Evolutionary conservation across 208 protist genomes (phyloP), one percentile per base, ranked within the genome.

Genomic region (Vickermania ingenoplastis): DNA sequence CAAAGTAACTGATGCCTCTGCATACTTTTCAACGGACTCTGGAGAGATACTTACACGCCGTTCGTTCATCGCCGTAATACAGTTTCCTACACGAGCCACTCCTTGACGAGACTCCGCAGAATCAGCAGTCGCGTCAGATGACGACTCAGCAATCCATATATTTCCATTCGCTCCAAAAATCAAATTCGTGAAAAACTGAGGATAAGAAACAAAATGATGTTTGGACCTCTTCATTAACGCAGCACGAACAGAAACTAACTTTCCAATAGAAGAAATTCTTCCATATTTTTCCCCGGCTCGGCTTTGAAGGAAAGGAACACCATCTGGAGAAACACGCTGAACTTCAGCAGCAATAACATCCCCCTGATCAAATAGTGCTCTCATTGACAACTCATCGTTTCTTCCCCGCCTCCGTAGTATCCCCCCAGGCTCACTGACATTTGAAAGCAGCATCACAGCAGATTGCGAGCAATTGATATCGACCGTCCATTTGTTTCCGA

Each of bases 341-440:
- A 99, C 97, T 67, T 99, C 97, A 2, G 96, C 94, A 26, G 80
- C 79, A 49, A 97, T 73, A 2, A 97, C 28, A 79, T 99, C 97
- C 49, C 94, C 82, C 57, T 99, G 95, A 25, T 91, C 88, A 84
- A 98, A 99, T 28, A 98, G 79, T 26, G 82, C 69, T 4, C 96
- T 79, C 97, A 99, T 98, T 14, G 89, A 78, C 0, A 98, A 71
- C 71, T 97, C 91, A 79, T 98, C 96, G 23, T 81, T 79, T 24
- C 80, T 68, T 0, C 89, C 97, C 28, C 92, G 79, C 3, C 94
- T 79, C 21, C 97, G 79, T 21, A 97, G 80, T 41, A 97, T 97
- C 24, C 97, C 97, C 13, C 97, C 97, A 0, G 98, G 98, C 50
- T 99, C 80, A 30, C 97, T 98, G 13, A 99, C 97, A 31, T 98